Evolutionary conservation across 768 basidiomycete genomes (phyloP).

Genomic region (Cystofilobasidium macerans): DNA sequence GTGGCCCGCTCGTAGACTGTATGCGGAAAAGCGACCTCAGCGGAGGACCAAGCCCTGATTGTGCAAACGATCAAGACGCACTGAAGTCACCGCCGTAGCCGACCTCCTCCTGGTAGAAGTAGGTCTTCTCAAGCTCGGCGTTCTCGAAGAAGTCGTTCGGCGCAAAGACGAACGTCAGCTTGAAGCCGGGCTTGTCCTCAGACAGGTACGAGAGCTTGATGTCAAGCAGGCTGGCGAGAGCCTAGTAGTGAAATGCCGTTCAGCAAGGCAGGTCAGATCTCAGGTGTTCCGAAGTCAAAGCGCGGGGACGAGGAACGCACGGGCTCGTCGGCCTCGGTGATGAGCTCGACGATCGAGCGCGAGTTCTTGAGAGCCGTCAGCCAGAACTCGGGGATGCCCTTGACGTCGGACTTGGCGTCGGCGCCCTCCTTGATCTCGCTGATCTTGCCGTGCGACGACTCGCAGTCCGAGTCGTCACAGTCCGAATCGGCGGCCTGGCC

Average conservation of each 20-base stretch:
- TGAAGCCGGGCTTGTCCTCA: conserved; percentile 77
- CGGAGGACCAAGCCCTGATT: too few species aligned
- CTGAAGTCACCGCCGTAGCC: conserved; percentile 88
- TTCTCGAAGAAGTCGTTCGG: conserved; percentile 84
- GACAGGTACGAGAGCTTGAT: conserved; percentile 68
- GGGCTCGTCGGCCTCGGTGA: conserved; percentile 78
- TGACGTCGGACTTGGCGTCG: conserved; percentile 34
- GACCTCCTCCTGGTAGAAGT: conserved; percentile 76
- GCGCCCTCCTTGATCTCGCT: conserved; percentile 32
- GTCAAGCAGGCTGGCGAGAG: conserved; percentile 71
- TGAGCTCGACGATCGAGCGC: conserved; percentile 66
- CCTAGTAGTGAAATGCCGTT: conserved; percentile 44
- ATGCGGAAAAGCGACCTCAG: not conserved
- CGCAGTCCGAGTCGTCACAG: conserved; percentile 51
- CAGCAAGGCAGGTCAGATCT: not conserved
- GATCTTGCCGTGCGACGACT: conserved; percentile 29
- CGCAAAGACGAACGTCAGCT: conserved; percentile 67
- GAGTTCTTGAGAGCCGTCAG: conserved; percentile 91
- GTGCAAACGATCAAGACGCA: not conserved
- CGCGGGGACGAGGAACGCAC: conserved; percentile 29
- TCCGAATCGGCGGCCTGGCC: conserved; percentile 64
- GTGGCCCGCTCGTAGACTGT: conserved; percentile 79
- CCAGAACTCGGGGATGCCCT: conserved; percentile 91
- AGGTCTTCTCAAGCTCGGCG: conserved; percentile 75
- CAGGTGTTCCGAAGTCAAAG: too few species aligned